Evolutionary conservation across 192 early-diverging fungal species (phyloP).

Genomic region (Backusella tarrabulga): DNA sequence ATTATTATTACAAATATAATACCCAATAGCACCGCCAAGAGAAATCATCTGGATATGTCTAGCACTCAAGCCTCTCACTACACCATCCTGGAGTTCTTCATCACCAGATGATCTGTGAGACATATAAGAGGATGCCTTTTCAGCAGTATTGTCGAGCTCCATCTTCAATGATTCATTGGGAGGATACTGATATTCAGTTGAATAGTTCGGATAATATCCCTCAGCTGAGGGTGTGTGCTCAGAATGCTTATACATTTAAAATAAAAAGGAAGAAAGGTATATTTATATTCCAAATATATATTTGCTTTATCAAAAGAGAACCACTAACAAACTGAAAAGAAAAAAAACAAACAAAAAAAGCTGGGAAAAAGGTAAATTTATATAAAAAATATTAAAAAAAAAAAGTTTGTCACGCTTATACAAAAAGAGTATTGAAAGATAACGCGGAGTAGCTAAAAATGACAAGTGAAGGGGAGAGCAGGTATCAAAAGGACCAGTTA

Average conservation of each 20-base stretch:
- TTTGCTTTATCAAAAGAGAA: neutral
- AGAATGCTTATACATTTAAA: neutral
- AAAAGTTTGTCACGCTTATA: too few species aligned
- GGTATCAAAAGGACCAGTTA: neutral
- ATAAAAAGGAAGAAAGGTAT: neutral
- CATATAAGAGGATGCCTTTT: constrained; percentile 3
- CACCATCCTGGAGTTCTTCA: constrained; percentile 10
- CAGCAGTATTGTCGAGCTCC: neutral
- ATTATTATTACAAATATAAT: neutral
- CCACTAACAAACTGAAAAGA: neutral
- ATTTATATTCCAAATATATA: neutral
- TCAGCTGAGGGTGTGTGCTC: constrained; percentile 1
- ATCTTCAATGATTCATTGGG: neutral
- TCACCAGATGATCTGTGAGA: constrained; percentile 1
- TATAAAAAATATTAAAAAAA: neutral
- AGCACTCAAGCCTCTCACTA: constrained; percentile 19
- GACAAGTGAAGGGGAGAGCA: neutral
- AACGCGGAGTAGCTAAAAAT: neutral
- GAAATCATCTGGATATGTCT: constrained; percentile 33
- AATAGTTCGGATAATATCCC: neutral
- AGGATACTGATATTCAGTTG: neutral
- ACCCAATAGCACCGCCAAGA: constrained; percentile 31
- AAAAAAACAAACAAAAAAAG: neutral
- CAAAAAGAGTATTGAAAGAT: neutral
- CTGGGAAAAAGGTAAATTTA: neutral